These are phyloP conservation scores for Tetradesmus lagerheimii DNA, from an alignment of 139 green algal genomes.

Conservation along the genomic window DNA sequence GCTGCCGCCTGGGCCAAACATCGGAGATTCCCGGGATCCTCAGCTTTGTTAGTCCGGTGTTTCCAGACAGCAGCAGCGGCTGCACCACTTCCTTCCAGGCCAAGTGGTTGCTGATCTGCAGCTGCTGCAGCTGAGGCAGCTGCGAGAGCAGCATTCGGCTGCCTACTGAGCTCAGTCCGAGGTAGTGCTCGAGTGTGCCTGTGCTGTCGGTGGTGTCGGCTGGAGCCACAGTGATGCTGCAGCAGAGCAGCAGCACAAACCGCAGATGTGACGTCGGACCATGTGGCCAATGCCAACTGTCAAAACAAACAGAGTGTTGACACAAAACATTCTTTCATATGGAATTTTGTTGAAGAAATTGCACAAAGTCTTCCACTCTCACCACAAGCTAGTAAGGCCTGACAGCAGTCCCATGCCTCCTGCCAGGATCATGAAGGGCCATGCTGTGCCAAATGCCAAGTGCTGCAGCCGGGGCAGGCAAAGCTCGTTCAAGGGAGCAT, in stretches of 20 bases:
- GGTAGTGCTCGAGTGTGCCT: slow-evolving; percentile 12
- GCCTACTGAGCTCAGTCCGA: neutral
- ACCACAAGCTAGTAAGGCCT: neutral
- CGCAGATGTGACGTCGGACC: neutral
- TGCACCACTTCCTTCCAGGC: neutral
- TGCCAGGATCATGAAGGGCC: neutral
- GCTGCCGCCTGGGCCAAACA: neutral
- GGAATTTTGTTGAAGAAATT: too few relatives aligned
- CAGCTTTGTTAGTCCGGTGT: slow-evolving; percentile 14
- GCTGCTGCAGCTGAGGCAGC: neutral
- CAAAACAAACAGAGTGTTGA: too few relatives aligned
- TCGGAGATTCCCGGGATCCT: neutral
- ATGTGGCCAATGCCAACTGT: too few relatives aligned
- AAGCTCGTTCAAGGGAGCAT: too few relatives aligned
- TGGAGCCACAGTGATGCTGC: neutral
- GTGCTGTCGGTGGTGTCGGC: neutral
- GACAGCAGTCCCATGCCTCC: neutral
- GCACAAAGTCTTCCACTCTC: too few relatives aligned
- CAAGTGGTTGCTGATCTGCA: neutral
- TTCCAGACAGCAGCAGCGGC: neutral
- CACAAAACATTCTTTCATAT: too few relatives aligned
- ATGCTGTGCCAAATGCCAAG: neutral
- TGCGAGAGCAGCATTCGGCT: slow-evolving; percentile 1
- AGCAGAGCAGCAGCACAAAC: neutral
- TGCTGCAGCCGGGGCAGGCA: too few relatives aligned